phyloP scores from a whole-genome alignment of 192 early-diverging fungal genomes.

The Coemansia furcata region DNA sequence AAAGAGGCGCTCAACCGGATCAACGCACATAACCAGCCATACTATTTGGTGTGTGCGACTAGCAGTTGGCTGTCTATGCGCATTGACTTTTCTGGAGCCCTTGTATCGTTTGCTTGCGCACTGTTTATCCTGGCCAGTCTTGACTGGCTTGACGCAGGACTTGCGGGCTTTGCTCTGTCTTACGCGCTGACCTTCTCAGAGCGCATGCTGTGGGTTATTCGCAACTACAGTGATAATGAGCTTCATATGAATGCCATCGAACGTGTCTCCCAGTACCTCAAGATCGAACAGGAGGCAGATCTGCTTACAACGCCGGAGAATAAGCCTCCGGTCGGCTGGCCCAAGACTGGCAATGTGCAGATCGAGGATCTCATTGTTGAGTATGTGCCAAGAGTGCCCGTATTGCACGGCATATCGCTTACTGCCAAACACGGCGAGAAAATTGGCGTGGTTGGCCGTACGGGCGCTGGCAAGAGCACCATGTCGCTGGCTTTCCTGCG shows the following conservation, averaged over 20 bases:
- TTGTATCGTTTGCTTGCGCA: slow-evolving; percentile 68
- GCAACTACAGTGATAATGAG: slow-evolving; percentile 74
- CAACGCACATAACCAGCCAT: slow-evolving; percentile 78
- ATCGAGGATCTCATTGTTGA: slow-evolving; percentile 68
- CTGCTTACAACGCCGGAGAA: slow-evolving; percentile 54
- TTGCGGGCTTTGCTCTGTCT: slow-evolving; percentile 78
- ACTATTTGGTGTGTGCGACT: slow-evolving; percentile 75
- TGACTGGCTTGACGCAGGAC: slow-evolving; percentile 69
- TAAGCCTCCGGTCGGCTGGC: slow-evolving; percentile 60
- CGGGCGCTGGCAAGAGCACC: slow-evolving; percentile 78
- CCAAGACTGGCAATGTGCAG: slow-evolving; percentile 64
- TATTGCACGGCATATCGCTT: slow-evolving; percentile 74
- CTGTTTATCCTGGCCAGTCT: slow-evolving; percentile 58
- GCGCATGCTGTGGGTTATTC: slow-evolving; percentile 75
- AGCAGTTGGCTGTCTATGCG: slow-evolving; percentile 86
- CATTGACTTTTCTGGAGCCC: slow-evolving; percentile 75
- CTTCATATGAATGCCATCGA: slow-evolving; percentile 85
- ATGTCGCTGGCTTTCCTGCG: slow-evolving; percentile 70
- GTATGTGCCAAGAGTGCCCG: slow-evolving; percentile 73
- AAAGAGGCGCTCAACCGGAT: slow-evolving; percentile 57
- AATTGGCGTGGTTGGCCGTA: slow-evolving; percentile 87
- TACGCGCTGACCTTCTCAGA: slow-evolving; percentile 83
- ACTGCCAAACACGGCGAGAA: slow-evolving; percentile 67
- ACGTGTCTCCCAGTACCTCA: slow-evolving; percentile 76
- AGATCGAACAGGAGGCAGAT: slow-evolving; percentile 73